These are phyloP conservation scores for Citrullus amarus DNA, from an alignment of 306 rosid genomes.

Conservation along the genomic window DNA sequence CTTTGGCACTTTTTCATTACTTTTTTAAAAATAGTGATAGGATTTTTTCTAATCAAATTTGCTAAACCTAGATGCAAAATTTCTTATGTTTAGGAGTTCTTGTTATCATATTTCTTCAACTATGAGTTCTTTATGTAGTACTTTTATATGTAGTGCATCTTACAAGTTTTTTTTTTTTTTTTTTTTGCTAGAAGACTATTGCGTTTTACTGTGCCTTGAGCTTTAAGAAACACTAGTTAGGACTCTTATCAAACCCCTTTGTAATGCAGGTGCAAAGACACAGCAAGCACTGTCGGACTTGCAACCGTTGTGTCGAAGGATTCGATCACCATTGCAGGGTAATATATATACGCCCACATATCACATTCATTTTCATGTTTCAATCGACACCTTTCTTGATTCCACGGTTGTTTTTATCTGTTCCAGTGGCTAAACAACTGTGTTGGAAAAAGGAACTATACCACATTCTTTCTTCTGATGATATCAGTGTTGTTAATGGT, in stretches of 20 bases:
- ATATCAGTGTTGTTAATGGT: constrained; percentile 65
- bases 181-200: too few relatives aligned
- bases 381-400: not conserved
- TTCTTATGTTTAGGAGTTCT: too few relatives aligned
- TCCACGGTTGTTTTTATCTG: constrained; percentile 5
- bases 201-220: too few relatives aligned
- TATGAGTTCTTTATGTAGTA: too few relatives aligned
- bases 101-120: too few relatives aligned
- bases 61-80: too few relatives aligned
- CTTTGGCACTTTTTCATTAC: too few relatives aligned
- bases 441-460: constrained; percentile 79
- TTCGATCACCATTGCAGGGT: constrained; percentile 98
- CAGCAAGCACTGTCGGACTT: constrained; percentile 90
- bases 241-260: not conserved
- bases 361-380: not conserved
- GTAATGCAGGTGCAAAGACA: constrained; percentile 54
- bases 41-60: too few relatives aligned
- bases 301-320: constrained; percentile 92
- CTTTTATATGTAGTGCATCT: too few relatives aligned
- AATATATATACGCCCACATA: not conserved
- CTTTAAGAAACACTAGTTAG: not conserved
- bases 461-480: constrained; percentile 83
- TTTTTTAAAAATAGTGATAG: too few relatives aligned
- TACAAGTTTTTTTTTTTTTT: too few relatives aligned
- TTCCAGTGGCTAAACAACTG: constrained; percentile 95